Percentiles rank a stretch among this genome's conserved stretches.
Evolutionary conservation across 2,329 filamentous ascomycete genomes (phyloP).

Genomic region (Orbilia javanica): DNA sequence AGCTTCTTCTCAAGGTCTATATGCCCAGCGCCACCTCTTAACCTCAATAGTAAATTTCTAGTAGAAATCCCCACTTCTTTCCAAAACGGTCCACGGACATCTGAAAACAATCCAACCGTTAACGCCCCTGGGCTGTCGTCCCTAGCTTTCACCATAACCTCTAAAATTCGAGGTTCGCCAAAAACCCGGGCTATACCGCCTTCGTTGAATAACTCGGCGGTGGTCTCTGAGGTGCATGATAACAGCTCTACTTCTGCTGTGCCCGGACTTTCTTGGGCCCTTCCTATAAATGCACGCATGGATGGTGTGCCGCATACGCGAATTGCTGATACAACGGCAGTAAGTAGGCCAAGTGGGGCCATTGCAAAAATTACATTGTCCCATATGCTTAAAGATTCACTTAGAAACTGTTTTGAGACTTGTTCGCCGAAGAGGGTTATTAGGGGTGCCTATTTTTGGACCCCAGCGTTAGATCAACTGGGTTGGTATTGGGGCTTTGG

Average conservation of each 20-base stretch:
- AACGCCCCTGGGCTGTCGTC: slow-evolving; percentile 4
- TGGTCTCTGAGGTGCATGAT: slow-evolving; percentile 46
- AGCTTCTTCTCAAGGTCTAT: slow-evolving; percentile 20
- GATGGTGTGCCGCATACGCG: slow-evolving; percentile 62
- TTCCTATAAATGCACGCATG: slow-evolving; percentile 45
- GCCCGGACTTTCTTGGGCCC: slow-evolving; percentile 35
- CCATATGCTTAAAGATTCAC: slow-evolving; percentile 61
- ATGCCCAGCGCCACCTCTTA: background rate
- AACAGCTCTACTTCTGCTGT: slow-evolving; percentile 41
- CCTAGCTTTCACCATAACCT: slow-evolving; percentile 38
- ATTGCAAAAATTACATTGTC: slow-evolving; percentile 60
- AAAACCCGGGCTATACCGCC: slow-evolving; percentile 50
- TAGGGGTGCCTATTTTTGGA: slow-evolving; percentile 60
- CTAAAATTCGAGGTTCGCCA: slow-evolving; percentile 32
- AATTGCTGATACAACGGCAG: slow-evolving; percentile 64
- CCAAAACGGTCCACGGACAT: slow-evolving; percentile 36
- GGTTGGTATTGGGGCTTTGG: background rate
- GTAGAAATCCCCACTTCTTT: slow-evolving; percentile 21
- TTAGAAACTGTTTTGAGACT: slow-evolving; percentile 66
- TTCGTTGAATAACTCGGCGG: slow-evolving; percentile 33
- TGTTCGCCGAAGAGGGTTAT: slow-evolving; percentile 66
- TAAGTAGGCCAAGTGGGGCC: slow-evolving; percentile 64
- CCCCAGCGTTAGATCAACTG: background rate
- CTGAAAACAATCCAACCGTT: slow-evolving; percentile 23
- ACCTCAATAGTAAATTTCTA: background rate